Percentiles rank a stretch among this genome's conserved stretches.
These are phyloP conservation scores for Magnolia sinica DNA, from an alignment of 164 flowering plant species.

Conservation along the genomic window DNA sequence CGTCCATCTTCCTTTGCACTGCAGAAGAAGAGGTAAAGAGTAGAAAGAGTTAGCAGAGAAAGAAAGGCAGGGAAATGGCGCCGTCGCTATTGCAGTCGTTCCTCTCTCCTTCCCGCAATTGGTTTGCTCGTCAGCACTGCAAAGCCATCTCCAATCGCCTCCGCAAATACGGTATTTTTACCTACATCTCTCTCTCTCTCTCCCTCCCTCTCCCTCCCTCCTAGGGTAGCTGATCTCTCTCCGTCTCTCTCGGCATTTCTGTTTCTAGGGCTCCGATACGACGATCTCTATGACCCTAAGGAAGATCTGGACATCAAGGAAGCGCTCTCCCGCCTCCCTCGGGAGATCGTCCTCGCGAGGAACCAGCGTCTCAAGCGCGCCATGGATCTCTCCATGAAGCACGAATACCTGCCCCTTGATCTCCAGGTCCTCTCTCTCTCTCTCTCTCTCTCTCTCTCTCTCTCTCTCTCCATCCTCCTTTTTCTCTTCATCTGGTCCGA, in stretches of 20 bases:
- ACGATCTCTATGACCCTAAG: slow-evolving; percentile 80
- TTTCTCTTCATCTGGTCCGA: too few species aligned
- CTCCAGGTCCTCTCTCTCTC: slow-evolving; percentile 58
- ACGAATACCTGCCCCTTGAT: slow-evolving; percentile 70
- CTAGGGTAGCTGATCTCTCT: slow-evolving; percentile 5
- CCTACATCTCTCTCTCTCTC: background rate
- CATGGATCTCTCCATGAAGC: slow-evolving; percentile 97
- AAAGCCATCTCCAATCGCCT: slow-evolving; percentile 66
- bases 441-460: background rate
- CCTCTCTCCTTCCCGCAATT: slow-evolving; percentile 58
- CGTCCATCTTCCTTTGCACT: too few species aligned
- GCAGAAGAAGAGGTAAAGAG: background rate
- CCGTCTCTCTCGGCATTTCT: background rate
- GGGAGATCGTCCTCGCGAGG: slow-evolving; percentile 87
- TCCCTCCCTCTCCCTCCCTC: background rate
- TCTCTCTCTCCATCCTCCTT: background rate
- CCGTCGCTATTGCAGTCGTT: slow-evolving; percentile 45
- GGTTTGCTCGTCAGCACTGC: slow-evolving; percentile 66
- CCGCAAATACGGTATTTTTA: slow-evolving; percentile 55
- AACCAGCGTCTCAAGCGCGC: slow-evolving; percentile 94
- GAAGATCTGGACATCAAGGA: slow-evolving; percentile 84
- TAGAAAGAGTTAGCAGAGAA: background rate
- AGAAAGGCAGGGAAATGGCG: slow-evolving; percentile 25
- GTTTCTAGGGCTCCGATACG: slow-evolving; percentile 67
- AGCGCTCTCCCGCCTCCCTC: slow-evolving; percentile 80